Evolutionary conservation across 179 eudicot genomes (phyloP).

Genomic region (Pouteria campechiana): DNA sequence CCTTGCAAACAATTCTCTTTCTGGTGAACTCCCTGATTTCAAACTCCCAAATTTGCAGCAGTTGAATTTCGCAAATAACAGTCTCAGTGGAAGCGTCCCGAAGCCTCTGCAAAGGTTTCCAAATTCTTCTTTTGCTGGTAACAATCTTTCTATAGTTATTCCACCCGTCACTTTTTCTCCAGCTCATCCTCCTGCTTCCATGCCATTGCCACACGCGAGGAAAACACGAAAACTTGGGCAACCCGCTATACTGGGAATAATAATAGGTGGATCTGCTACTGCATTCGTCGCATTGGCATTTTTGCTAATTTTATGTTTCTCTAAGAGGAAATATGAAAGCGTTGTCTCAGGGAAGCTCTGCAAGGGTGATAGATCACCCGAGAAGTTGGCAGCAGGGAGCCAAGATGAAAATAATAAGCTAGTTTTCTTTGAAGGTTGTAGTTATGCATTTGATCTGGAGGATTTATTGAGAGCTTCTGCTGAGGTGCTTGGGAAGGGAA

Average conservation of each 20-base stretch:
- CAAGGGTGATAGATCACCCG: constrained; percentile 58
- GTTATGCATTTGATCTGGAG: constrained; percentile 77
- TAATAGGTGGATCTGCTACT: constrained; percentile 29
- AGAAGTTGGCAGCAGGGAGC: constrained; percentile 46
- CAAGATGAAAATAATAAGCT: constrained; percentile 56
- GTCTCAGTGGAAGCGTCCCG: constrained; percentile 60
- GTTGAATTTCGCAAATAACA: constrained; percentile 53
- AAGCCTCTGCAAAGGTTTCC: constrained; percentile 52
- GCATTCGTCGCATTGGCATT: constrained; percentile 47
- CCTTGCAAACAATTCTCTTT: constrained; percentile 56
- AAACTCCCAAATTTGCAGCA: constrained; percentile 32
- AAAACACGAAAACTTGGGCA: constrained; percentile 26
- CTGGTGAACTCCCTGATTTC: constrained; percentile 66
- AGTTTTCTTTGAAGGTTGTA: constrained; percentile 82
- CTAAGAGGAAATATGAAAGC: constrained; percentile 29
- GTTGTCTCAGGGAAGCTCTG: constrained; percentile 50
- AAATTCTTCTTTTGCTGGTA: constrained; percentile 45
- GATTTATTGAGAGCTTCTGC: constrained; percentile 91
- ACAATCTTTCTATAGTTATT: constrained; percentile 23
- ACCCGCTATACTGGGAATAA: constrained; percentile 39
- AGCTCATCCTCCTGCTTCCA: constrained; percentile 16
- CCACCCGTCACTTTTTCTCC: constrained; percentile 18
- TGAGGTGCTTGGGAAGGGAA: constrained; percentile 81
- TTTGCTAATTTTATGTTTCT: constrained; percentile 36
- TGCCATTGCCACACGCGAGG: constrained; percentile 7